Evolutionary conservation across 345 rosid species (phyloP).

Genomic region (Populus deltoides): DNA sequence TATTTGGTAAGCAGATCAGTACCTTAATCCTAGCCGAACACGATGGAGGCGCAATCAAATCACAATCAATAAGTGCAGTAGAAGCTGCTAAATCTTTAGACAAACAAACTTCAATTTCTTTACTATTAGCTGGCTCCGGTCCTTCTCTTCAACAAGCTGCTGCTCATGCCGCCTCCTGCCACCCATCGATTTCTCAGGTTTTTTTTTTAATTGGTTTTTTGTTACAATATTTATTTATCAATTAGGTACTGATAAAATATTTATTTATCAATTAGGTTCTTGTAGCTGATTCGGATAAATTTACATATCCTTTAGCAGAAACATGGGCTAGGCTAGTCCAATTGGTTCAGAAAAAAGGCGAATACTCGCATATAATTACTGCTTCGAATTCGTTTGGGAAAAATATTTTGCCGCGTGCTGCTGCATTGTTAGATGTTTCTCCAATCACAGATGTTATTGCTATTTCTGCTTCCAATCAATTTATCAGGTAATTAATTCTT

Average conservation of each 20-base stretch:
- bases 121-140: slow-evolving; percentile 86
- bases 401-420: slow-evolving; percentile 80
- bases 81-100: slow-evolving; percentile 67
- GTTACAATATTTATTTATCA: background rate
- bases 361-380: slow-evolving; percentile 72
- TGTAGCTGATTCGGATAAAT: slow-evolving; percentile 80
- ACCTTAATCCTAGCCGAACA: slow-evolving; percentile 79
- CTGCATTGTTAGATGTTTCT: slow-evolving; percentile 89
- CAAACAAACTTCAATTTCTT: slow-evolving; percentile 50
- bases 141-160: slow-evolving; percentile 74
- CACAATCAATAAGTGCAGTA: slow-evolving; percentile 64
- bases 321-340: slow-evolving; percentile 86
- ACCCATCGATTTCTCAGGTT: slow-evolving; percentile 74
- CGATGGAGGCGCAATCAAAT: slow-evolving; percentile 64
- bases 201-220: background rate
- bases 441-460: slow-evolving; percentile 86
- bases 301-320: slow-evolving; percentile 70
- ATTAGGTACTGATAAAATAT: slow-evolving; percentile 40
- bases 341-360: slow-evolving; percentile 59
- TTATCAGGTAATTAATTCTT: slow-evolving; percentile 53
- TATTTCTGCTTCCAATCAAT: slow-evolving; percentile 55
- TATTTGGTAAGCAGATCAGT: slow-evolving; percentile 43
- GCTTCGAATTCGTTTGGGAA: slow-evolving; percentile 89
- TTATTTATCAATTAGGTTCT: slow-evolving; percentile 51
- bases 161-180: slow-evolving; percentile 63